Evolutionary conservation across 2,329 filamentous ascomycete genomes (phyloP), one percentile per base, ranked within the genome.

Genomic region (Diaporthe sp.): DNA sequence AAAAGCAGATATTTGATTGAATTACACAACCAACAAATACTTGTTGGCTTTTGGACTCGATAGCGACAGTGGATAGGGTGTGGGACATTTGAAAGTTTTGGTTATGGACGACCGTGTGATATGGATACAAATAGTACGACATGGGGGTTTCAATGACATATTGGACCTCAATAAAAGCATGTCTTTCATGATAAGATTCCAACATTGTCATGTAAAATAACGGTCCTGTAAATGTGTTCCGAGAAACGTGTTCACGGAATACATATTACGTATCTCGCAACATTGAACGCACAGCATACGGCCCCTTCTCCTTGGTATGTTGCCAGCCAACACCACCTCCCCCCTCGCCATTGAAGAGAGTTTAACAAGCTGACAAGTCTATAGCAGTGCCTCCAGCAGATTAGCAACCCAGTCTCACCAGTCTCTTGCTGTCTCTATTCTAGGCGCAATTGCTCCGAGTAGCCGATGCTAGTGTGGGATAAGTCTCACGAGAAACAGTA

Each of bases 401-500:
- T 44, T 28, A 20, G 12, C 60, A 22, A 44, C 15, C 39, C 60
- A 31, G n/a, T 39, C 39, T 61, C 60, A 47, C 6, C 31, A 22
- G 63, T 3, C 31, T 67, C 28, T 39, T 25, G 7, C 31, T 51
- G 31, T 60, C 34, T 60, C 34, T 25, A 13, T 25, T 9, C 20
- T n/a, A 34, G 12, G 22, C 58, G 25, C 58, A 25, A 25, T 12
- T 12, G 20, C n/a, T 39, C 31, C 31, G 57, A 13, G 4, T 37
- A 25, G 63, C 31, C 28, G 34, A 7, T 68, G 47, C 47, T 53
- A 28, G n/a, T 25, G 6, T 20, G 13, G 7, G 15, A 28, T 9
- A 7, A 44, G 60, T 63, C 22, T 44, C 60, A 63, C n/a, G 37
- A 55, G 47, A 68, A 39, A 53, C 65, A 68, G 47, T 4, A 53